Conservation (phyloP, 202 grass and related monocot genomes). For the Musa balbisiana region DNA sequence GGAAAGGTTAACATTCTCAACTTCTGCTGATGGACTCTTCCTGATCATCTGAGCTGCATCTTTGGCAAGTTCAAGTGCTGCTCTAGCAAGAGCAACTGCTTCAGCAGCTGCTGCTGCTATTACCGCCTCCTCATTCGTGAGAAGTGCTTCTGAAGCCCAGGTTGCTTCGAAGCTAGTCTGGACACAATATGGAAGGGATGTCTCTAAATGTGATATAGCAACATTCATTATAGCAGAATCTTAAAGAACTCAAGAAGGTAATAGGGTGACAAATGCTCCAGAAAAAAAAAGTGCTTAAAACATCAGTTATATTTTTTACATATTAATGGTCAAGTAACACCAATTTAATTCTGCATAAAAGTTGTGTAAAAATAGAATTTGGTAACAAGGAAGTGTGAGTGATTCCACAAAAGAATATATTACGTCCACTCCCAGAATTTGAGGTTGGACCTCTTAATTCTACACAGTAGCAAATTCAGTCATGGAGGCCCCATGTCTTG, state of each 20-base stretch:
- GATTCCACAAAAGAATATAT: not conserved
- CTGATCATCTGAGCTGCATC: conserved; percentile 52
- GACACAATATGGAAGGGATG: not conserved
- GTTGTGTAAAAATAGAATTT: not conserved
- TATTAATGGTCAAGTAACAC: not conserved
- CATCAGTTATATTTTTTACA: not conserved
- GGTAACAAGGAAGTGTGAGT: not conserved
- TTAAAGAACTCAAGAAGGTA: not conserved
- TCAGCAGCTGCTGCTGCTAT: conserved; percentile 68
- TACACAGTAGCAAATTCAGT: not conserved
- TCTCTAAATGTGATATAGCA: not conserved
- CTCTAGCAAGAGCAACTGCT: conserved; percentile 72
- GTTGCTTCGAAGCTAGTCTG: conserved; percentile 42
- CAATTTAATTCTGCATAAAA: not conserved
- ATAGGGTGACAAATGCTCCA: not conserved
- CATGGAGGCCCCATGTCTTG: not conserved
- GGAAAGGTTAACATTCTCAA: conserved; percentile 17
- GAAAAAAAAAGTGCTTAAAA: not conserved
- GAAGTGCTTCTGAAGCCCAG: conserved; percentile 42
- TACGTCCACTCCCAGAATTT: not conserved
- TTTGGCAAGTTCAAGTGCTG: conserved; percentile 61
- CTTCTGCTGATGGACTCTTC: conserved; percentile 18
- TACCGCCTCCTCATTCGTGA: conserved; percentile 50
- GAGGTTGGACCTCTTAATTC: not conserved
- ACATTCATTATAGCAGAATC: not conserved